phyloP scores from a whole-genome alignment of 2,329 filamentous ascomycete species.

The Gnomoniopsis sp. region DNA sequence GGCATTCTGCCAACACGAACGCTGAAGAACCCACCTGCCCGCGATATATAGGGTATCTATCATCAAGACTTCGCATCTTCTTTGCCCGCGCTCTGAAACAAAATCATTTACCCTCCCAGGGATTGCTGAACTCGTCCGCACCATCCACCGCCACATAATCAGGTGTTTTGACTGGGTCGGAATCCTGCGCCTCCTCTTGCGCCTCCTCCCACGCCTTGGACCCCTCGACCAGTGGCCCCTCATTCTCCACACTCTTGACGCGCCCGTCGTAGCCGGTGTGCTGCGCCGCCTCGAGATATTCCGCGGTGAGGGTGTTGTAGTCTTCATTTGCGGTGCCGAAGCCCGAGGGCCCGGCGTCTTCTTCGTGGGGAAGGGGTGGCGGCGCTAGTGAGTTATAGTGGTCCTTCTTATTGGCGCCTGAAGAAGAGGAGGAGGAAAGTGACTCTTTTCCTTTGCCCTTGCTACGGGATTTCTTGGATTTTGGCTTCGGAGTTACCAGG shows the following conservation, averaged over 20 bases:
- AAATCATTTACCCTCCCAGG: conserved; percentile 31
- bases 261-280: conserved; percentile 16
- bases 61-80: conserved; percentile 1
- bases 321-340: conserved; percentile 19
- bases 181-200: conserved; percentile 8
- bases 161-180: conserved; percentile 12
- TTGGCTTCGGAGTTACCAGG: conserved; percentile 24
- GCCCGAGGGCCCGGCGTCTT: conserved; percentile 26
- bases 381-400: conserved; percentile 9
- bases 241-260: conserved; percentile 17
- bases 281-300: conserved; percentile 24
- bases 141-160: conserved; percentile 26
- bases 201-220: conserved; percentile 16
- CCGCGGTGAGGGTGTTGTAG: conserved; percentile 17
- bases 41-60: background rate
- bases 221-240: conserved; percentile 16
- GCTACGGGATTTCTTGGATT: conserved; percentile 17
- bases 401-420: conserved; percentile 7
- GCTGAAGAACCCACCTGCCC: background rate
- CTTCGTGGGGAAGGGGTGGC: conserved; percentile 22
- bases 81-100: background rate
- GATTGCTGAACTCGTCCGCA: conserved; percentile 43
- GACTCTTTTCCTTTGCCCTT: conserved; percentile 30
- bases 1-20: background rate
- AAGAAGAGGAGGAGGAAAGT: conserved; percentile 15